A percentile compares a stretch with the other conserved stretches of the same genome.
Evolutionary conservation across 805 yeast genomes (phyloP).

Genomic region (Zygosaccharomyces pseudorouxii): DNA sequence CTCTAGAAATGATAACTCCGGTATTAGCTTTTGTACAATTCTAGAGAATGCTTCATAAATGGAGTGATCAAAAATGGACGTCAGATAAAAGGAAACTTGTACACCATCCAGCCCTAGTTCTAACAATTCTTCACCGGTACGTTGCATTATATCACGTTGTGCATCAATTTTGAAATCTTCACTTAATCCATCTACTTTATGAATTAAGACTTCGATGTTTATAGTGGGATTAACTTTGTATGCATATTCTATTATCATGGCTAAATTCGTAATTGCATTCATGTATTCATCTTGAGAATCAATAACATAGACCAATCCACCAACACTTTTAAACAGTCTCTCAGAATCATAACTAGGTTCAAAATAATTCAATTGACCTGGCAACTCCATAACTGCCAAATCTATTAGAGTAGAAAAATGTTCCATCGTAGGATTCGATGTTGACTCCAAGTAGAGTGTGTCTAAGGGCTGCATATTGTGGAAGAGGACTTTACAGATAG

Average conservation of each 20-base stretch:
- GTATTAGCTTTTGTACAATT: constrained; percentile 84
- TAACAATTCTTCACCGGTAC: constrained; percentile 87
- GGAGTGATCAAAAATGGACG: constrained; percentile 92
- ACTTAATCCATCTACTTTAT: constrained; percentile 90
- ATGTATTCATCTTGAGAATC: constrained; percentile 94
- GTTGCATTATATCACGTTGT: constrained; percentile 92
- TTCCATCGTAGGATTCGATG: constrained; percentile 83
- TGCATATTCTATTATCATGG: constrained; percentile 84
- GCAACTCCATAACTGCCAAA: constrained; percentile 85
- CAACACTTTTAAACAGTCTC: constrained; percentile 71
- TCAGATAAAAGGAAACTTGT: constrained; percentile 83
- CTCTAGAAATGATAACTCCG: constrained; percentile 83
- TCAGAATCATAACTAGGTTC: constrained; percentile 82
- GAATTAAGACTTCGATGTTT: constrained; percentile 88
- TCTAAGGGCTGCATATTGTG: constrained; percentile 96
- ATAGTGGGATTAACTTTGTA: constrained; percentile 77
- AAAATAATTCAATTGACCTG: constrained; percentile 87
- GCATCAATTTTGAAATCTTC: constrained; percentile 94
- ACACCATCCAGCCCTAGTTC: constrained; percentile 90
- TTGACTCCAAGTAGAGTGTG: constrained; percentile 83
- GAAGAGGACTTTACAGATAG: constrained; percentile 92
- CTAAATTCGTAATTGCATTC: constrained; percentile 82
- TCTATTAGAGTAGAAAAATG: constrained; percentile 80
- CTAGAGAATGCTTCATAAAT: constrained; percentile 93
- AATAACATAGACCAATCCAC: constrained; percentile 89